Evolutionary conservation across 495 filamentous ascomycete species (phyloP).

Genomic region (Penicillium ucsense): DNA sequence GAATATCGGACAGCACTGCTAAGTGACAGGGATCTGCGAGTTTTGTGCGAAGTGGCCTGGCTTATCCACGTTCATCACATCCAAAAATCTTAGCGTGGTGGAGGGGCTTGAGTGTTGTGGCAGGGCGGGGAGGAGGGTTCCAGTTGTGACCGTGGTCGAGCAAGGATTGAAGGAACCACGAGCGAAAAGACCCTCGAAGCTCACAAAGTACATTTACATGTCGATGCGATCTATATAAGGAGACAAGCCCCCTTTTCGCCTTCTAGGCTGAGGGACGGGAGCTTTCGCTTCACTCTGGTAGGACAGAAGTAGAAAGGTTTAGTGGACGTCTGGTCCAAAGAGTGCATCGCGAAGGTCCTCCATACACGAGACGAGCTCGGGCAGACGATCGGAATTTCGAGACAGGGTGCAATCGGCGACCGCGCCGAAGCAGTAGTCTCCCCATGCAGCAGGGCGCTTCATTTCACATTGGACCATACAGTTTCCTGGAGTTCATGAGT

Average conservation of each 20-base stretch:
- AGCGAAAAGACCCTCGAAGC: not conserved
- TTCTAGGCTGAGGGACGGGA: too few relatives aligned
- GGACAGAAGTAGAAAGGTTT: conserved; percentile 1
- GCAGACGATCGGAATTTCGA: conserved; percentile 28
- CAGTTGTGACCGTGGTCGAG: too few relatives aligned
- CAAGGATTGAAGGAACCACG: not conserved
- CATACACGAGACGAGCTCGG: not conserved
- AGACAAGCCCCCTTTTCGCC: not conserved
- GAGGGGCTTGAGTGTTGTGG: conserved; percentile 21
- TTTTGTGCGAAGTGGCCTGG: conserved; percentile 2
- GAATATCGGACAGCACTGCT: conserved; percentile 8
- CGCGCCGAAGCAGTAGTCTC: conserved; percentile 17
- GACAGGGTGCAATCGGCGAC: conserved; percentile 21
- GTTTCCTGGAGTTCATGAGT: not conserved
- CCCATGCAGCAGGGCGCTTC: conserved; percentile 19
- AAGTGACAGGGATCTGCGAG: conserved; percentile 4
- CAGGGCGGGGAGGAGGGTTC: conserved; percentile 9
- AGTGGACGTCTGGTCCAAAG: not conserved
- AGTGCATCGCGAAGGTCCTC: not conserved
- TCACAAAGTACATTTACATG: conserved; percentile 3
- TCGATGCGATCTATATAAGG: conserved; percentile 12
- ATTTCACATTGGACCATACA: conserved; percentile 24
- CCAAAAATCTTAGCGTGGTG: conserved; percentile 14
- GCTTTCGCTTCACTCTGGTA: not conserved
- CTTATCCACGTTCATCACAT: conserved; percentile 22